Conservation (phyloP, 2,329 filamentous ascomycete genomes). For the Colletotrichum godetiae region DNA sequence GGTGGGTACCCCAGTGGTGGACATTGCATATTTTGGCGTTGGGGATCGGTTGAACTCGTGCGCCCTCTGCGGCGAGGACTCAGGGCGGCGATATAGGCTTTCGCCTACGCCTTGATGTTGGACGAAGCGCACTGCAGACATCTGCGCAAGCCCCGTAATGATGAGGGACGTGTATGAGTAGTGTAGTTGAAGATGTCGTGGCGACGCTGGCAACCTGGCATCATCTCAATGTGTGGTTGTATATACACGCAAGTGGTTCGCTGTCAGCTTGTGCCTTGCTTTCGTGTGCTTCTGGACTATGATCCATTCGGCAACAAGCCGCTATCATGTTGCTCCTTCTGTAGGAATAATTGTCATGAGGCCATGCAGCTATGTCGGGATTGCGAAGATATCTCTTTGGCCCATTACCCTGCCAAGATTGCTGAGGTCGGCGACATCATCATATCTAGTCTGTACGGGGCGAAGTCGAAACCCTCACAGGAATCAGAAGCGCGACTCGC, state of each 20-base stretch:
- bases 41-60: slow-evolving; percentile 19
- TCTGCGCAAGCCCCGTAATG: slow-evolving; percentile 10
- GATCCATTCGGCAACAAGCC: neutral
- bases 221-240: neutral
- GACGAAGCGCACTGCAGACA: neutral
- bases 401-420: no score
- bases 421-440: no score
- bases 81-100: neutral
- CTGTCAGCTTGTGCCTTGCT: neutral
- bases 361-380: neutral
- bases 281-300: neutral
- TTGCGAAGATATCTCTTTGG: no score
- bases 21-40: slow-evolving; percentile 34
- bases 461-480: no score
- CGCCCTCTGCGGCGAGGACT: neutral
- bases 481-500: no score
- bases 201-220: neutral
- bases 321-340: neutral
- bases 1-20: slow-evolving; percentile 19
- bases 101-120: neutral
- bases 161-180: slow-evolving; percentile 23
- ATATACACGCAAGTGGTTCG: neutral
- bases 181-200: slow-evolving; percentile 3
- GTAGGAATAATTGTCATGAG: neutral
- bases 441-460: no score